Evolutionary conservation across 768 basidiomycete species (phyloP).

Genomic region (Guyanaporus albipodus): DNA sequence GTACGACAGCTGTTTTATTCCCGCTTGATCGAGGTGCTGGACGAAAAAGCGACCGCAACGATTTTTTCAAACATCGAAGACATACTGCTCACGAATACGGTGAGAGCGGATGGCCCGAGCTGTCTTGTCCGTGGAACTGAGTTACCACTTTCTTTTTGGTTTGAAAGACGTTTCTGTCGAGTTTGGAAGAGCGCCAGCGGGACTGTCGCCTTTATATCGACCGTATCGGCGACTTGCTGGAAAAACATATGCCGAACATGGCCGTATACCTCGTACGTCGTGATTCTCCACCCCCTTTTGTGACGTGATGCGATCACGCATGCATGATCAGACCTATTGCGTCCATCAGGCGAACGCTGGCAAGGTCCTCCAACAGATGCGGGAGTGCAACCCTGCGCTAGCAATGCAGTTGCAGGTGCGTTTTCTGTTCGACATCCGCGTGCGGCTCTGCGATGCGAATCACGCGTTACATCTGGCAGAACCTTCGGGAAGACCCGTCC

Average conservation of each 20-base stretch:
- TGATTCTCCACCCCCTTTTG: not conserved
- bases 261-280: constrained; percentile 67
- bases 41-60: constrained; percentile 70
- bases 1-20: constrained; percentile 88
- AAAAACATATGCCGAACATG: constrained; percentile 73
- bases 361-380: constrained; percentile 68
- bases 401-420: constrained; percentile 63
- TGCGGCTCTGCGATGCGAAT: too few species aligned
- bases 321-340: constrained; percentile 74
- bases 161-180: constrained; percentile 83
- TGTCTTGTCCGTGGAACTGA: not conserved
- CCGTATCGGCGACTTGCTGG: constrained; percentile 79
- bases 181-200: constrained; percentile 87
- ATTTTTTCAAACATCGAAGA: constrained; percentile 96
- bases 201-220: constrained; percentile 90
- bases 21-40: constrained; percentile 65
- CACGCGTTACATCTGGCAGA: constrained; percentile 35
- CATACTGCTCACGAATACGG: constrained; percentile 83
- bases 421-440: too few species aligned
- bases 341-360: constrained; percentile 81
- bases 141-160: not conserved
- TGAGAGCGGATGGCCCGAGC: constrained; percentile 31
- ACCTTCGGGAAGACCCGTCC: constrained; percentile 70
- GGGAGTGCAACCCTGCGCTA: constrained; percentile 64
- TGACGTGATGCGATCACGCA: not conserved